Percentiles rank a stretch among this genome's conserved stretches.
These are phyloP conservation scores for Irineochytrium annulatum DNA, from an alignment of 192 early-diverging fungal species.

Conservation along the genomic window DNA sequence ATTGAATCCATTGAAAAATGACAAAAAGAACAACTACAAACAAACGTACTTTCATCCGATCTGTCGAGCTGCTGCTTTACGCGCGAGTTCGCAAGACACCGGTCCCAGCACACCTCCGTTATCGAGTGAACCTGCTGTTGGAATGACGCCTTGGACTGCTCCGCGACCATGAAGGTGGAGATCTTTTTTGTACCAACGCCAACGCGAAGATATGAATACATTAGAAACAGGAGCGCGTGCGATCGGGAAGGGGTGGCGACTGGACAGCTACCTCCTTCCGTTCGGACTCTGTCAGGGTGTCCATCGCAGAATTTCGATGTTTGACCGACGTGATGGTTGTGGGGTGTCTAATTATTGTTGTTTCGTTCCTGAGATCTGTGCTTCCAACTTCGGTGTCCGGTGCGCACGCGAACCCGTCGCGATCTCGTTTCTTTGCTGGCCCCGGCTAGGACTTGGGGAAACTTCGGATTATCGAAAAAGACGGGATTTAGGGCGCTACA, in stretches of 20 bases:
- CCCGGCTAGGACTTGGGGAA: no score
- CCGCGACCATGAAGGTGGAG: conserved; percentile 7
- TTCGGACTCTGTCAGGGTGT: conserved; percentile 1
- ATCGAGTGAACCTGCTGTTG: conserved; percentile 35
- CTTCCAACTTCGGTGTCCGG: no score
- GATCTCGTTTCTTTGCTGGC: no score
- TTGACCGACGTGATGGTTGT: no score
- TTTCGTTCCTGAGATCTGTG: no score
- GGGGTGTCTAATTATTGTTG: no score
- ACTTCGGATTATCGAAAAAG: no score
- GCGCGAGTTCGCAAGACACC: conserved; percentile 56
- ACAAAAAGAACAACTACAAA: not conserved
- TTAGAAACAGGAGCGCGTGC: not conserved
- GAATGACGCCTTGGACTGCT: conserved; percentile 15
- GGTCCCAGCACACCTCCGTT: conserved; percentile 67
- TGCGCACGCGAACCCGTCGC: no score
- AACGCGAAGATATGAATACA: not conserved
- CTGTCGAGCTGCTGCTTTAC: conserved; percentile 46
- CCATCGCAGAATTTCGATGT: no score
- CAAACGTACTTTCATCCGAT: conserved; percentile 37
- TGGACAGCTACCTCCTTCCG: not conserved
- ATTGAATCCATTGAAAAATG: no score
- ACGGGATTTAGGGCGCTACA: no score
- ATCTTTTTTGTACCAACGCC: no score
- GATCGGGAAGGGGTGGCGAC: not conserved